phyloP scores from a whole-genome alignment of 225 moss, liverwort and hornwort genomes.

The Pseudoscleropodium purum region DNA sequence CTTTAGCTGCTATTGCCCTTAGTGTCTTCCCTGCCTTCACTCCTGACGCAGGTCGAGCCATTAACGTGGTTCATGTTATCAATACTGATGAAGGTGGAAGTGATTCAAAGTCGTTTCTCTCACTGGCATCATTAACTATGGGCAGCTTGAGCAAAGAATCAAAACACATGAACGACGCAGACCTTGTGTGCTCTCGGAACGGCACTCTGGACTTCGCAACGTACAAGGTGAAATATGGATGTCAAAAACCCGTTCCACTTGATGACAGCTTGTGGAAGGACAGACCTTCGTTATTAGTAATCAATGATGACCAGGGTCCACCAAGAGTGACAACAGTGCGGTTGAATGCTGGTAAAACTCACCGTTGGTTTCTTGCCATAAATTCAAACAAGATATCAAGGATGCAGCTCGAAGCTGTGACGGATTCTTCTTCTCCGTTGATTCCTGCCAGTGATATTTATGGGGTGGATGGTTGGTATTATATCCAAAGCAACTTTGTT shows the following conservation, averaged over 20 bases:
- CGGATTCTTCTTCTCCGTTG: conserved; percentile 6
- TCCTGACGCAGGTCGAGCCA: conserved; percentile 47
- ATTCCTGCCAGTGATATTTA: conserved; percentile 33
- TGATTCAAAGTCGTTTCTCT: conserved; percentile 44
- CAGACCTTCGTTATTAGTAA: conserved; percentile 48
- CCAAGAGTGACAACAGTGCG: conserved; percentile 50
- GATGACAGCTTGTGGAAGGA: conserved; percentile 42
- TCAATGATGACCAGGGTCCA: conserved; percentile 23
- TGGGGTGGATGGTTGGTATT: conserved; percentile 67
- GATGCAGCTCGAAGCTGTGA: conserved; percentile 40
- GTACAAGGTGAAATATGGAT: conserved; percentile 63
- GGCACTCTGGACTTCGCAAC: conserved; percentile 50
- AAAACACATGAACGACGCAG: conserved; percentile 30
- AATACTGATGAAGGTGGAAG: conserved; percentile 26
- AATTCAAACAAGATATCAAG: conserved; percentile 40
- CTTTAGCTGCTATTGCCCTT: conserved; percentile 37
- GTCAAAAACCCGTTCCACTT: conserved; percentile 46
- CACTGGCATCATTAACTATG: conserved; percentile 58
- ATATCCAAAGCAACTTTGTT: conserved; percentile 43
- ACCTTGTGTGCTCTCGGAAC: conserved; percentile 47
- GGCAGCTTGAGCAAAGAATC: conserved; percentile 61
- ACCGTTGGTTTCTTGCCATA: conserved; percentile 72
- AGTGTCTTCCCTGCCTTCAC: conserved; percentile 71
- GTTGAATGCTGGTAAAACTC: conserved; percentile 20
- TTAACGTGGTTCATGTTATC: conserved; percentile 74